Base-by-base conservation (phyloP, 163 green algal species). In the Volvox carteri region DNA sequence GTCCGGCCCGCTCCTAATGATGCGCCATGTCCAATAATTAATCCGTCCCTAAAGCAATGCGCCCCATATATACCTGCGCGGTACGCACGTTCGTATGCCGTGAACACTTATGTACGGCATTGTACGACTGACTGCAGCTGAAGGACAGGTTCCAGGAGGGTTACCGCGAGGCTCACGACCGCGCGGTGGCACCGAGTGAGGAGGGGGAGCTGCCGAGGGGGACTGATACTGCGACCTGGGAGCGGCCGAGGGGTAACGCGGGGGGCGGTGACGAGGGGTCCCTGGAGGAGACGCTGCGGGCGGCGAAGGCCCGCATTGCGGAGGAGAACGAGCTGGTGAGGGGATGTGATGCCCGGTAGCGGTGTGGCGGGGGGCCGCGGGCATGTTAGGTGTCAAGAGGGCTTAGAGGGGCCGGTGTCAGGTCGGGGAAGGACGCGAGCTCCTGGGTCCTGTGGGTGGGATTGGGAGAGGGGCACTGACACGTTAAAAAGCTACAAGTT, bases 251-350 rank as follows among this genome's bases (percentile, higher is more conserved):
- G 25, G 12, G 60, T 28, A 39, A 35, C 11, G 18, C 28, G 60
- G 60, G 60, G 3, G 18, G 11, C 4, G 60, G 60, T 3, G 60
- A 37, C 4, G 60, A 37, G 3, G 60, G 12, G 14, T 19, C 25
- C 8, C 16, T 84, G 48, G 48, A 84, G 75, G 75, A 70, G 8
- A 84, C 75, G 16, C n/a, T 84, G 75, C 50, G 50, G 14, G 50
- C 6, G 25, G 75, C 75, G 14, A 84, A 84, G 75, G 75, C 60
- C 48, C 75, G 75, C 8, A 30, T 84, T 21, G 75, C 70, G 2
- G 75, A 48, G 12, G 75, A 84, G 30, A 84, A 72, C n/a, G 60
- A 72, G n/a, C 23, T 39, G 23, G 60, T 72, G 18, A 28, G 60
- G n/a, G n/a, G n/a, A n/a, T n/a, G n/a, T n/a, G n/a, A n/a, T n/a